A percentile compares a stretch with the other conserved stretches of the same genome.
Evolutionary conservation across 306 rosid species (phyloP).

Genomic region (Dicorynia guianensis): DNA sequence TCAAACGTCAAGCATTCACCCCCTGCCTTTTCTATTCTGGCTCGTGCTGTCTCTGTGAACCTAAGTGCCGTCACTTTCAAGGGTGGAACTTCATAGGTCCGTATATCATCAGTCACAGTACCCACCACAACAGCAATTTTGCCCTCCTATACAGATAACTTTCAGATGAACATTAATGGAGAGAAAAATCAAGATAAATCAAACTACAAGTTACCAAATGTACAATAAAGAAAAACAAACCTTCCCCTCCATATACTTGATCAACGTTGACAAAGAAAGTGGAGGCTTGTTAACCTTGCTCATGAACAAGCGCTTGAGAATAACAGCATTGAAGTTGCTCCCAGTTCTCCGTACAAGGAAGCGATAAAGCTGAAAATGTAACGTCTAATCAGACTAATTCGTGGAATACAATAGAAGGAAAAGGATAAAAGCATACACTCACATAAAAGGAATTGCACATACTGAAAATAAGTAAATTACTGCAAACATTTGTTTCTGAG

Average conservation of each 20-base stretch:
- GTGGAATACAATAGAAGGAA: background rate
- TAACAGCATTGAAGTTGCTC: constrained; percentile 77
- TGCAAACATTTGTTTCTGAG: background rate
- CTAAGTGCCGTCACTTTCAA: constrained; percentile 79
- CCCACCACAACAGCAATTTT: constrained; percentile 83
- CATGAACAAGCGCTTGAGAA: constrained; percentile 84
- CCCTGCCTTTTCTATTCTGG: constrained; percentile 84
- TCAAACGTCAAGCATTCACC: constrained; percentile 89
- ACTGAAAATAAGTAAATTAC: background rate
- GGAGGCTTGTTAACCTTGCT: constrained; percentile 88
- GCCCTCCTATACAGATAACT: constrained; percentile 49
- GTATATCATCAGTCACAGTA: constrained; percentile 69
- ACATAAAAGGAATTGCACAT: background rate
- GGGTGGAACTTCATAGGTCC: constrained; percentile 76
- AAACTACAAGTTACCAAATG: background rate
- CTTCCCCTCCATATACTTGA: constrained; percentile 68
- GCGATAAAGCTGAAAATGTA: constrained; percentile 69
- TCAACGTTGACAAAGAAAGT: constrained; percentile 78
- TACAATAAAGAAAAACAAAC: constrained; percentile 42
- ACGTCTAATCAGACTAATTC: constrained; percentile 32
- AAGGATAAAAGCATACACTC: background rate
- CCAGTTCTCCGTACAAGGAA: constrained; percentile 90
- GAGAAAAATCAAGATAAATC: background rate
- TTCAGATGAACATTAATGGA: constrained; percentile 23
- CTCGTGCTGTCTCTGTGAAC: constrained; percentile 85